Evolutionary conservation across 225 moss, liverwort and hornwort genomes (phyloP).

Genomic region (Sphagnum tenellum): DNA sequence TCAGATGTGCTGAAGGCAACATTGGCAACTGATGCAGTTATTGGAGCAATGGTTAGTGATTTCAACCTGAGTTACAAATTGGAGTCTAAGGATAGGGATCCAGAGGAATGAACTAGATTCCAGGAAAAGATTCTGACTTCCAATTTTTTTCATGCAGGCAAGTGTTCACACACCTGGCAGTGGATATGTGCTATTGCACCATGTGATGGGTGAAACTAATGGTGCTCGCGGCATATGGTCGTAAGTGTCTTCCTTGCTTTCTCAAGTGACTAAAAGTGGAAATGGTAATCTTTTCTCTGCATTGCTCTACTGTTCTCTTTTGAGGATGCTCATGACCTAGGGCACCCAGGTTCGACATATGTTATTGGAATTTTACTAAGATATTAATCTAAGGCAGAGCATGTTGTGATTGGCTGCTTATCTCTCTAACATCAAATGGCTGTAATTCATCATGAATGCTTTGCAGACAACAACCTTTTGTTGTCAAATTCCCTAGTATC

Average conservation of each 20-base stretch:
- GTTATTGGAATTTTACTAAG: too few relatives aligned
- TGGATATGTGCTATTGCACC: slow-evolving; percentile 93
- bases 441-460: too few relatives aligned
- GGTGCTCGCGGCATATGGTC: slow-evolving; percentile 89
- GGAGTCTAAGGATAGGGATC: background rate
- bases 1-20: slow-evolving; percentile 85
- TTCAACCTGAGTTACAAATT: slow-evolving; percentile 1
- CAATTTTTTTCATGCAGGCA: slow-evolving; percentile 34
- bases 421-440: too few relatives aligned
- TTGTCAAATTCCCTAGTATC: too few relatives aligned
- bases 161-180: slow-evolving; percentile 91
- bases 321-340: too few relatives aligned
- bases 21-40: slow-evolving; percentile 83
- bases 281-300: too few relatives aligned
- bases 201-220: slow-evolving; percentile 94
- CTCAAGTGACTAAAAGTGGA: background rate
- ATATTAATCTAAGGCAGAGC: too few relatives aligned
- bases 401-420: too few relatives aligned
- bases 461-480: too few relatives aligned
- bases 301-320: too few relatives aligned
- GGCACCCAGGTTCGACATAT: too few relatives aligned
- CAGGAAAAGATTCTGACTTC: background rate
- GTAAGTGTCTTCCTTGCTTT: slow-evolving; percentile 41
- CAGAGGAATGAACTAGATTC: background rate
- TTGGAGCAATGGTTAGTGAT: slow-evolving; percentile 74